phyloP scores from a whole-genome alignment of 164 flowering plant species.

The Brasenia schreberi region DNA sequence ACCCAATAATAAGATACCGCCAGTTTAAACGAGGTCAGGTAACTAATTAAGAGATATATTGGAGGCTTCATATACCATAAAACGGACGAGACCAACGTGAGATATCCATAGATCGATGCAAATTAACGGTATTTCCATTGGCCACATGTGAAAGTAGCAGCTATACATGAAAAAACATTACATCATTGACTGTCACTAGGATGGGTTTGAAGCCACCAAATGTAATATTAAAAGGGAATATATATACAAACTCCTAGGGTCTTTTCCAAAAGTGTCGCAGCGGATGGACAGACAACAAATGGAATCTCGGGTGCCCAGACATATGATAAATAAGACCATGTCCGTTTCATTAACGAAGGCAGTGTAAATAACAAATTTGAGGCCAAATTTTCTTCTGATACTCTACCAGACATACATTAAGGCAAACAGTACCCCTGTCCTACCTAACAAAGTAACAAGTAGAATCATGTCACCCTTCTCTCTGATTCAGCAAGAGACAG shows the following conservation, averaged over 20 bases:
- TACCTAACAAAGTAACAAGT: background rate
- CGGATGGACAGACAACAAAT: background rate
- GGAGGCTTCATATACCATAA: background rate
- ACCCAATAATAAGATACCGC: background rate
- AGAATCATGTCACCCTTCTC: background rate
- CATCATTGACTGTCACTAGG: no score
- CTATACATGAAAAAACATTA: background rate
- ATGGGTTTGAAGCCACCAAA: no score
- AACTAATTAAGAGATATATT: background rate
- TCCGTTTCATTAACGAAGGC: constrained; percentile 1
- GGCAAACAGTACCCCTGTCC: background rate
- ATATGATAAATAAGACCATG: background rate
- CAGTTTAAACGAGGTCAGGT: background rate
- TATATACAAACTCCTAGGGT: background rate
- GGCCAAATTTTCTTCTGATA: background rate
- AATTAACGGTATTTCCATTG: background rate
- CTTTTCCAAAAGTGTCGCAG: background rate
- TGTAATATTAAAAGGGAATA: no score
- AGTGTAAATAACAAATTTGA: no score
- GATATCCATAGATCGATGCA: background rate
- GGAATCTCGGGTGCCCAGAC: background rate
- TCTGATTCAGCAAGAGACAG: background rate
- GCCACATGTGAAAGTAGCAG: background rate
- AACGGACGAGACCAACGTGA: background rate
- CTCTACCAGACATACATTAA: background rate